Conservation (phyloP, 148 eudicot genomes). For the Simmondsia chinensis region DNA sequence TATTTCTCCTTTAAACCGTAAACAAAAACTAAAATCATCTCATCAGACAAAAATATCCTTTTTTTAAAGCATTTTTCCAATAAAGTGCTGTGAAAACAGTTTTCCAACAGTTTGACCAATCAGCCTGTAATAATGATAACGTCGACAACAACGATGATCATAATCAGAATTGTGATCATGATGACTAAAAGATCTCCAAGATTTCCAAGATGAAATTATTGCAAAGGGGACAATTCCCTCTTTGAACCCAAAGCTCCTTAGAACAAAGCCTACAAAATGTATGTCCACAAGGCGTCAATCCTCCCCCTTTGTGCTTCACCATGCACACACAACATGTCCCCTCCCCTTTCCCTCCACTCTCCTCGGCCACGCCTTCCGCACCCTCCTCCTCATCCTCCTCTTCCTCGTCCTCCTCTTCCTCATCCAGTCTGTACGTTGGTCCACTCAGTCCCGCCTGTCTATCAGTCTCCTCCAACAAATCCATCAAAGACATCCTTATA, state of each 20-base stretch:
- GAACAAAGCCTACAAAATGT: constrained; percentile 82
- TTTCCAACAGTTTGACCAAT: no score
- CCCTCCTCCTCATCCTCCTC: constrained; percentile 47
- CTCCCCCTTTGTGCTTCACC: constrained; percentile 82
- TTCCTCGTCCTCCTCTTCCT: constrained; percentile 27
- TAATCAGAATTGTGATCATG: neutral
- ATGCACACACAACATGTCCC: constrained; percentile 64
- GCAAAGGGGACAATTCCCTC: constrained; percentile 78
- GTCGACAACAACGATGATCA: neutral
- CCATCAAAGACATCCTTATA: constrained; percentile 75
- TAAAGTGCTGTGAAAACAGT: no score
- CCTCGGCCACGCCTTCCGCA: constrained; percentile 14
- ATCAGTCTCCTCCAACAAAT: constrained; percentile 73
- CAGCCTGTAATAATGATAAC: no score
- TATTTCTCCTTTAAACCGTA: no score
- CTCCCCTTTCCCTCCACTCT: constrained; percentile 20
- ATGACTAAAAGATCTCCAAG: constrained; percentile 55
- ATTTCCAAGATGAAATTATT: constrained; percentile 69
- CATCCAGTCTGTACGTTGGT: constrained; percentile 31
- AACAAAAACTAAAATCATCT: no score
- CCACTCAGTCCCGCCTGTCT: constrained; percentile 53
- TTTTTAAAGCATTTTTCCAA: no score
- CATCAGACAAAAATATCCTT: no score
- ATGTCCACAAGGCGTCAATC: constrained; percentile 79
- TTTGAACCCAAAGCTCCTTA: constrained; percentile 67